phyloP scores from a whole-genome alignment of 2,329 filamentous ascomycete genomes.

The Cytospora chrysosperma region DNA sequence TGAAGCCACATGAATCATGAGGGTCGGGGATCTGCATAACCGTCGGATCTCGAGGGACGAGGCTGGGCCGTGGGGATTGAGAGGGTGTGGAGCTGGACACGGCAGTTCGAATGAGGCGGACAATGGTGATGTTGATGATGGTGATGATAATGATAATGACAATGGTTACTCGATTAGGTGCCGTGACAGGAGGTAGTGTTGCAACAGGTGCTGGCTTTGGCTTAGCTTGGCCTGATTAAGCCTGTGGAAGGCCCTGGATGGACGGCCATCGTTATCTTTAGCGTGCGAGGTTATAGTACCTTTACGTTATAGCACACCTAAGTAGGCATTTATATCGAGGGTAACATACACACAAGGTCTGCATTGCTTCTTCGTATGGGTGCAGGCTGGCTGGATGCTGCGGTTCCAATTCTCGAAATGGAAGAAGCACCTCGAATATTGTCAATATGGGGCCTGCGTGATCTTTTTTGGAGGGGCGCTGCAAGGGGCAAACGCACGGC shows the following conservation, averaged over 20 bases:
- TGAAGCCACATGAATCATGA: background rate
- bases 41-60: background rate
- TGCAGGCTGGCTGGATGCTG: too few species aligned
- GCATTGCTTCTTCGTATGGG: background rate
- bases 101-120: slow-evolving; percentile 11
- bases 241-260: too few species aligned
- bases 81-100: slow-evolving; percentile 4
- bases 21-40: background rate
- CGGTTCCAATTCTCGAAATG: background rate
- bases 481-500: background rate
- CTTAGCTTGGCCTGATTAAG: too few species aligned
- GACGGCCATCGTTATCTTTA: too few species aligned
- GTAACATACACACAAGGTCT: too few species aligned
- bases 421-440: background rate
- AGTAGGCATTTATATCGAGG: too few species aligned
- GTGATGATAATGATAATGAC: too few species aligned
- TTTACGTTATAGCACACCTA: too few species aligned
- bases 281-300: too few species aligned
- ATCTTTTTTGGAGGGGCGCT: background rate
- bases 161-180: too few species aligned
- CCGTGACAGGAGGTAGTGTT: too few species aligned
- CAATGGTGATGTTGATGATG: background rate
- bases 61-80: background rate
- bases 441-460: background rate
- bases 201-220: too few species aligned